Conservation (phyloP, 805 yeast species). For the Kodamaea laetipori region DNA sequence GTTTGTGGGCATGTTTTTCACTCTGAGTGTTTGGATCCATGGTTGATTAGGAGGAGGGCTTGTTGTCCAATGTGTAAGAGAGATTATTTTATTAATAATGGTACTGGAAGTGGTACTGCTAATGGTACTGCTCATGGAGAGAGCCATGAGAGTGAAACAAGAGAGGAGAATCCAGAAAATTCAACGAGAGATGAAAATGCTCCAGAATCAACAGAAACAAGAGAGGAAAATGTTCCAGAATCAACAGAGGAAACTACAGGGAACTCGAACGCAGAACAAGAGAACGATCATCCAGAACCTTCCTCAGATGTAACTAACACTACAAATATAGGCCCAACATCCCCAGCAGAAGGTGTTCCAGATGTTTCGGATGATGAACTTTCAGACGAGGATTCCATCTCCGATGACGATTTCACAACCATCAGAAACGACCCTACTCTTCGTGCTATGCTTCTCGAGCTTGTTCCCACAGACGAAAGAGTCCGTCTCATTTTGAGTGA, state of each 20-base stretch:
- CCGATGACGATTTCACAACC: constrained; percentile 4
- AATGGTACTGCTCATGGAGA: too few species aligned
- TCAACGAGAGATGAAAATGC: too few species aligned
- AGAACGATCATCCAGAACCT: not conserved
- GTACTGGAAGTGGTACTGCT: constrained; percentile 8
- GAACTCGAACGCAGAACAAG: not conserved
- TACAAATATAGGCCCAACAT: not conserved
- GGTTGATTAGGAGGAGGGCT: constrained; percentile 74
- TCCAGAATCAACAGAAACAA: not conserved
- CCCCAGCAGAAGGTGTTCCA: not conserved
- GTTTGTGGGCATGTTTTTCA: constrained; percentile 86
- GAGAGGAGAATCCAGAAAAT: too few species aligned
- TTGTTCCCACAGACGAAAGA: constrained; percentile 44
- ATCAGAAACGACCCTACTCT: constrained; percentile 40
- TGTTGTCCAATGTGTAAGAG: constrained; percentile 84
- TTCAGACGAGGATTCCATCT: not conserved
- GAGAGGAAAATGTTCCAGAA: not conserved
- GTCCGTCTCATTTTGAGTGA: constrained; percentile 45
- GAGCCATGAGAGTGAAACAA: too few species aligned
- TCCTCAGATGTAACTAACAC: too few species aligned
- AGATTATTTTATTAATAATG: constrained; percentile 52
- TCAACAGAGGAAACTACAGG: too few species aligned
- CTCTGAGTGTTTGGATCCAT: constrained; percentile 75
- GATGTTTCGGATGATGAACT: constrained; percentile 1
- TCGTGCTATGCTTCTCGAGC: constrained; percentile 39